Base-by-base conservation (phyloP, 2,329 filamentous ascomycete species). In the Diaporthe vaccinii region DNA sequence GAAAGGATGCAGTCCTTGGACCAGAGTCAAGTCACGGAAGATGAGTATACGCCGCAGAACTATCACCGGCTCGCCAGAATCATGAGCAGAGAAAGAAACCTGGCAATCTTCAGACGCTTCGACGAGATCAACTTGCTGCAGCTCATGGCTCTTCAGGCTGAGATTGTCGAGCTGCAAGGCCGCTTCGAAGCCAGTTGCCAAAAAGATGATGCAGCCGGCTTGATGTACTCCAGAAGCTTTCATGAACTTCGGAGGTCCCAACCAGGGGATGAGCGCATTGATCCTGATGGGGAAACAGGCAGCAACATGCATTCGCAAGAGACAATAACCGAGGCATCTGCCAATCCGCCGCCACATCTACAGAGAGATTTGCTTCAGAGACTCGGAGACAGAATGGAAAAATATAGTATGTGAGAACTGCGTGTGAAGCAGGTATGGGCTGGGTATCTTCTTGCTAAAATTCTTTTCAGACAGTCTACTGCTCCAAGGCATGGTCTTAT, bases 61-160 rank as follows among this genome's bases (percentile, higher is more conserved):
- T 59, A 59, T n/a, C 57, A 25, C 22, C 57, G 57, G 39, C 57
- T 59, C 22, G 57, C 57, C 22, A 59, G 57, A 25, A 41, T 39
- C 34, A 59, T 59, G 57, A 25, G 22, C 34, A 59, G 12, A 15
- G 57, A 59, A 12, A 59, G n/a, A 28, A 59, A 39, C 22, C 22
- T 59, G 34, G 34, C 57, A 36, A 39, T 41, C 12, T 59, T 59
- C 34, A 59, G 57, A 39, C 20, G 31, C 20, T 39, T 59, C 34
- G 34, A 59, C 57, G 57, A 41, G 57, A 59, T 59, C 57, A 59
- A 25, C 22, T 4, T n/a, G 22, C 34, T 39, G 31, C 22, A 59
- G 34, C 57, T 59, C 6, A 59, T 25, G 57, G 34, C 57, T 4
- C 20, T 59, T 20, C 57, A 39, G 34, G 57, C 57, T 1, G 57